These are phyloP conservation scores for Wickerhamiella kurtzmanii DNA, from an alignment of 805 yeast species.

Conservation along the genomic window DNA sequence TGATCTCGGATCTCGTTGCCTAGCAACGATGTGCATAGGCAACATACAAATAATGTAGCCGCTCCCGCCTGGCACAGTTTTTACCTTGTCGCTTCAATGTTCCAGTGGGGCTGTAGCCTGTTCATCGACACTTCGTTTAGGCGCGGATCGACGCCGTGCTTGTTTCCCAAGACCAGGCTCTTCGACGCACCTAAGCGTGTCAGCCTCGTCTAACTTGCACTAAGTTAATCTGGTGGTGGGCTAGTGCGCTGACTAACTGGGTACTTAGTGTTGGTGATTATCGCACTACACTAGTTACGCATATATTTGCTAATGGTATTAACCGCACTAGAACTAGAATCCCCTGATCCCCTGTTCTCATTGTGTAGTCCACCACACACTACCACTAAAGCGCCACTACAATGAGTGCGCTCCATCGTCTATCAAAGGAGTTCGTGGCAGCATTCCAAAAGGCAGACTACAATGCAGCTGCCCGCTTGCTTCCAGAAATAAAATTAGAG, in stretches of 20 bases:
- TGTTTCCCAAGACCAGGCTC: not conserved
- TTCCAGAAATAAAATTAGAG: slow-evolving; percentile 65
- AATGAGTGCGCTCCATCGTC: slow-evolving; percentile 45
- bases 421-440: slow-evolving; percentile 55
- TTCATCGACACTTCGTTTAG: not conserved
- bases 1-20: no score
- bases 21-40: no score
- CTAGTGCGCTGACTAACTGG: no score
- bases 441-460: slow-evolving; percentile 53
- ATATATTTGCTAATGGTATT: not conserved
- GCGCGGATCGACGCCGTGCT: not conserved
- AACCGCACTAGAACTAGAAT: no score
- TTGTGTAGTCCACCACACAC: not conserved
- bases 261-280: no score
- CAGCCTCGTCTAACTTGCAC: no score
- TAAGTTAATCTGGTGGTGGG: no score
- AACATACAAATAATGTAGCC: no score
- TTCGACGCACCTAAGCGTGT: not conserved
- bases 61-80: no score
- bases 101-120: no score
- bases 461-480: slow-evolving; percentile 42
- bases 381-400: not conserved
- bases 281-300: no score
- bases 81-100: no score
- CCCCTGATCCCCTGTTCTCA: not conserved